Evolutionary conservation across 2,329 filamentous ascomycete genomes (phyloP).

Genomic region (Fusarium hainanense): DNA sequence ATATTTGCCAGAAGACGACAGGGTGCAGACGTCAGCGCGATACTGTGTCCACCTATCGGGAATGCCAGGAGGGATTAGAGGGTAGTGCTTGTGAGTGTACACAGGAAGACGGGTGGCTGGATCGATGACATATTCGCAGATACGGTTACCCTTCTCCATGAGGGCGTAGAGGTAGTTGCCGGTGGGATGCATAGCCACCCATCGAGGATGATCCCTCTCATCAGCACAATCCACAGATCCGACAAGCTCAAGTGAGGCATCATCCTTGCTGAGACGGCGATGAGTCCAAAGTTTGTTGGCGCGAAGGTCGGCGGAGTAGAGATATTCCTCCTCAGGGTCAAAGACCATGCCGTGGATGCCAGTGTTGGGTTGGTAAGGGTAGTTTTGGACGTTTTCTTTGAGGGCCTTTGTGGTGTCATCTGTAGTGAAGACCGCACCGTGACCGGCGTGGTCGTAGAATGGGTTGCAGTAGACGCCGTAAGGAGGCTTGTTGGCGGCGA

Average conservation of each 20-base stretch:
- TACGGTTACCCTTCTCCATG: conserved; percentile 88
- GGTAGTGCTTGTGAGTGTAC: conserved; percentile 80
- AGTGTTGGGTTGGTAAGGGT: conserved; percentile 74
- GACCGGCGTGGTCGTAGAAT: conserved; percentile 87
- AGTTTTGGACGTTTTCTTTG: conserved; percentile 75
- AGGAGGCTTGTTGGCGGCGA: conserved; percentile 80
- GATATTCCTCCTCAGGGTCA: conserved; percentile 76
- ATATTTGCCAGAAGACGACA: conserved; percentile 75
- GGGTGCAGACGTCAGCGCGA: conserved; percentile 84
- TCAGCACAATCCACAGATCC: conserved; percentile 78
- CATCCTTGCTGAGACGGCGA: conserved; percentile 66
- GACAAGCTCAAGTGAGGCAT: conserved; percentile 67
- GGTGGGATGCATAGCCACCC: conserved; percentile 85
- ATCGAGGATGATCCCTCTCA: conserved; percentile 81
- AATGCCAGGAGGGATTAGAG: conserved; percentile 81
- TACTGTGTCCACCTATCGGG: conserved; percentile 71
- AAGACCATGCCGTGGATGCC: conserved; percentile 88
- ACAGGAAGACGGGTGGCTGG: conserved; percentile 77
- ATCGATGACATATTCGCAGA: conserved; percentile 86
- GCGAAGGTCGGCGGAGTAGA: conserved; percentile 82
- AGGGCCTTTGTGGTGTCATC: conserved; percentile 65
- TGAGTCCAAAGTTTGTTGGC: conserved; percentile 89
- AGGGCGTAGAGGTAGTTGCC: conserved; percentile 85
- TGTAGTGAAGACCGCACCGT: conserved; percentile 80
- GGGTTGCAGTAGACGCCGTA: conserved; percentile 90